These are phyloP conservation scores for Zygotorulaspora florentina DNA, from an alignment of 805 yeast species.

Conservation along the genomic window DNA sequence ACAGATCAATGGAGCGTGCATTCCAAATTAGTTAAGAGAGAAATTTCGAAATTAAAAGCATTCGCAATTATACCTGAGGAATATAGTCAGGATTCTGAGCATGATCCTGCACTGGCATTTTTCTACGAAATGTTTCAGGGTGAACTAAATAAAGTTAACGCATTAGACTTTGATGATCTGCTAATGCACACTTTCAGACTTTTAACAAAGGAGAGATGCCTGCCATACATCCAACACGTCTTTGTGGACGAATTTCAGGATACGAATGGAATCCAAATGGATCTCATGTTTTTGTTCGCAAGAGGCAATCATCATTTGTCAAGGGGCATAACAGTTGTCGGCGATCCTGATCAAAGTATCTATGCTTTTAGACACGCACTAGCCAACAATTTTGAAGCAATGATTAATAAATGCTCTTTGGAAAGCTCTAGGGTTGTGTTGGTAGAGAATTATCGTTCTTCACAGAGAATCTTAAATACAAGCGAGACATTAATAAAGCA, in stretches of 20 bases:
- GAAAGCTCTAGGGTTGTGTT: constrained; percentile 41
- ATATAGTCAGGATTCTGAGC: constrained; percentile 29
- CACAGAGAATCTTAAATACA: constrained; percentile 56
- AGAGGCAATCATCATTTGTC: constrained; percentile 37
- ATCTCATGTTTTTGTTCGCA: constrained; percentile 54
- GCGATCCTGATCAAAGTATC: constrained; percentile 95
- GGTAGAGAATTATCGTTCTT: constrained; percentile 76
- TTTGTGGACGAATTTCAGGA: constrained; percentile 95
- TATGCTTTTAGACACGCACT: constrained; percentile 85
- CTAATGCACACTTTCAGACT: constrained; percentile 52
- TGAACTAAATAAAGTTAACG: constrained; percentile 38
- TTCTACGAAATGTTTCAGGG: constrained; percentile 54
- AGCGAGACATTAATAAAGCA: constrained; percentile 65
- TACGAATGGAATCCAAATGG: constrained; percentile 72
- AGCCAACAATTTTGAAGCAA: constrained; percentile 55
- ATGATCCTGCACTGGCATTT: constrained; percentile 33
- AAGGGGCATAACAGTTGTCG: constrained; percentile 77
- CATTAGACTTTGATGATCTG: constrained; percentile 83
- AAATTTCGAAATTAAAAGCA: constrained; percentile 57
- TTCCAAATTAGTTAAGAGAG: constrained; percentile 38
- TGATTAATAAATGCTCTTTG: constrained; percentile 43
- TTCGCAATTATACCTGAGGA: constrained; percentile 44
- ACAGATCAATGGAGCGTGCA: constrained; percentile 39
- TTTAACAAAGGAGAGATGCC: constrained; percentile 41
- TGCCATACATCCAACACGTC: constrained; percentile 58